A percentile compares a stretch with the other conserved stretches of the same genome.
phyloP scores from a whole-genome alignment of 2,329 filamentous ascomycete genomes.

The Fusarium pilosicola region DNA sequence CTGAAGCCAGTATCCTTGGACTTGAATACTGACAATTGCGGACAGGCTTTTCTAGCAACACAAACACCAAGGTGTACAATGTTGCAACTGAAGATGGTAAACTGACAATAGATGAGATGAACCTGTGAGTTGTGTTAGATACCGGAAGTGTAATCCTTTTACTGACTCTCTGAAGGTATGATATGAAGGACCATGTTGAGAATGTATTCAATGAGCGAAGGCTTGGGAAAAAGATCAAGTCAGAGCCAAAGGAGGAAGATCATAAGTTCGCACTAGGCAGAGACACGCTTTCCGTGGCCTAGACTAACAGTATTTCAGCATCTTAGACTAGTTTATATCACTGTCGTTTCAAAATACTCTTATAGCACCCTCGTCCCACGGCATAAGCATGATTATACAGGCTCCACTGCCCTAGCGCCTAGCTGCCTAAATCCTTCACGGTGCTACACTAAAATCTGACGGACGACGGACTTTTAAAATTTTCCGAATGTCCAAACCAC shows the following conservation, averaged over 20 bases:
- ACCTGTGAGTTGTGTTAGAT: neutral
- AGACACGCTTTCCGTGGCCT: neutral
- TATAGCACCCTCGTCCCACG: neutral
- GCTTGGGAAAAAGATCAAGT: neutral
- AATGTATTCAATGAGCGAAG: neutral
- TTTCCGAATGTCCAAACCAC: neutral
- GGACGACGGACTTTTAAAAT: neutral
- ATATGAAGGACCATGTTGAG: neutral
- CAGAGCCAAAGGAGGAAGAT: neutral
- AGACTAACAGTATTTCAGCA: neutral
- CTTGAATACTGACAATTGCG: neutral
- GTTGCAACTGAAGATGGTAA: neutral
- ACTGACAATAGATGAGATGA: neutral
- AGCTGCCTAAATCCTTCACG: neutral
- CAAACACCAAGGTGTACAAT: neutral
- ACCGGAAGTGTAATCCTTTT: fast-evolving
- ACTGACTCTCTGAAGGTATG: neutral
- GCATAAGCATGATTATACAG: neutral
- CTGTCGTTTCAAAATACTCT: neutral
- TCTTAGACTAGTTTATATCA: neutral
- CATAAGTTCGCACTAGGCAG: neutral
- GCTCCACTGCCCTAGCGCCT: neutral
- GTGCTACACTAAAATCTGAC: neutral
- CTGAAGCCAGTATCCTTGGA: no score
- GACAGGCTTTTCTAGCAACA: neutral